These are phyloP conservation scores for Lentinula sp. DNA, from an alignment of 768 basidiomycete species.

Conservation along the genomic window DNA sequence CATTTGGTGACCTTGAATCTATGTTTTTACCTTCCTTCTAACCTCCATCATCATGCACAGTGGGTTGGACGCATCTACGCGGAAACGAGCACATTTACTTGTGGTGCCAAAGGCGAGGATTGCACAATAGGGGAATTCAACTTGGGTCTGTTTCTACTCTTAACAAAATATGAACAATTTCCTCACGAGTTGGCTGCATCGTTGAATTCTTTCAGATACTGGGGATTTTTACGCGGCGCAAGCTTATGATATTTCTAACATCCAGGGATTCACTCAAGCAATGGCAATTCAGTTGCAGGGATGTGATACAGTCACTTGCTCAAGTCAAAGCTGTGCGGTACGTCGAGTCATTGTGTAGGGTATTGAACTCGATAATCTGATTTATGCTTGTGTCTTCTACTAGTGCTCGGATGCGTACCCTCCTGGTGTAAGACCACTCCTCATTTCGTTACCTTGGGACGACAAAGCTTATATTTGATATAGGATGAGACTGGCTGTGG, in stretches of 20 bases:
- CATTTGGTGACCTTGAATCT: not conserved
- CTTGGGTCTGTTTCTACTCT: constrained; percentile 21
- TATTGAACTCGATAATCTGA: not conserved
- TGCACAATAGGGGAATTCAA: constrained; percentile 35
- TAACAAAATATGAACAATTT: not conserved
- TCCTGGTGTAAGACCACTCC: constrained; percentile 1
- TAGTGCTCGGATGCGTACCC: constrained; percentile 7
- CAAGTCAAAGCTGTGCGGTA: constrained; percentile 26
- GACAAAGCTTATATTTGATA: not conserved
- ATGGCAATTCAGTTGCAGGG: constrained; percentile 27
- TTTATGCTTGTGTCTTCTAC: not conserved
- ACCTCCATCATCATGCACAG: constrained; percentile 10
- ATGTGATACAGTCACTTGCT: constrained; percentile 33
- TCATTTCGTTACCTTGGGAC: no score
- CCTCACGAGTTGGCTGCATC: not conserved
- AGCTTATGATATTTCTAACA: constrained; percentile 39
- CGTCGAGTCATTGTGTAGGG: not conserved
- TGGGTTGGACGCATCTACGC: constrained; percentile 37
- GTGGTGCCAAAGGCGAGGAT: constrained; percentile 29
- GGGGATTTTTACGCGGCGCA: constrained; percentile 14
- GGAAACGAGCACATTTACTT: constrained; percentile 24
- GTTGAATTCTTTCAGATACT: constrained; percentile 7
- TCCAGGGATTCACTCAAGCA: constrained; percentile 34
- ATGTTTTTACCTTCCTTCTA: not conserved
- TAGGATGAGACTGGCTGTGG: constrained; percentile 32